Evolutionary conservation across 805 yeast genomes (phyloP).

Genomic region (Kodamaea lidongshanica): DNA sequence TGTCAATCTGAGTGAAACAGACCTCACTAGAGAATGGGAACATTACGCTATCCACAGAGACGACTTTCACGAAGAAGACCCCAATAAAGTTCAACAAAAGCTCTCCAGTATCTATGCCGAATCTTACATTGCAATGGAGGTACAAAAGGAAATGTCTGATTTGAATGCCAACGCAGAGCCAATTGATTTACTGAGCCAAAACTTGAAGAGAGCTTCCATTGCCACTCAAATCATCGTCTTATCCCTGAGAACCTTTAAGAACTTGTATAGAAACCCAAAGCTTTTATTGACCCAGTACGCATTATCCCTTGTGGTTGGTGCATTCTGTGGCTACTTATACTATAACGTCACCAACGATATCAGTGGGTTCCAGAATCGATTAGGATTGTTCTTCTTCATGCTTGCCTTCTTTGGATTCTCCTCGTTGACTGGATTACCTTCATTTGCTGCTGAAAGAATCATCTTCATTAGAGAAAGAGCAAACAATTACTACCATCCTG

Average conservation of each 20-base stretch:
- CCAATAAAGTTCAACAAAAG: constrained; percentile 16
- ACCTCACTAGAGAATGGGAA: constrained; percentile 77
- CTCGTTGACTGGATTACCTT: constrained; percentile 83
- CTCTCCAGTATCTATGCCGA: constrained; percentile 31
- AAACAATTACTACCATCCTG: constrained; percentile 85
- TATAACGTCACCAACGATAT: constrained; percentile 81
- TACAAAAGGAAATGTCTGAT: constrained; percentile 32
- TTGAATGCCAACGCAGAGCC: constrained; percentile 19
- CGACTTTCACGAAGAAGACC: constrained; percentile 34
- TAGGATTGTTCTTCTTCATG: constrained; percentile 88
- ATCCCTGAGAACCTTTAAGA: constrained; percentile 83
- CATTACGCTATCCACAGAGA: constrained; percentile 79
- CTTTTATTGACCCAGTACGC: constrained; percentile 80
- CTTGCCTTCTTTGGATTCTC: constrained; percentile 92
- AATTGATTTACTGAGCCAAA: constrained; percentile 26
- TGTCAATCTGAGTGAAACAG: constrained; percentile 32
- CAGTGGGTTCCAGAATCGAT: constrained; percentile 92
- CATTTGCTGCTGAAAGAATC: constrained; percentile 82
- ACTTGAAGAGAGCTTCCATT: constrained; percentile 49
- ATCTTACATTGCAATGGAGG: constrained; percentile 36
- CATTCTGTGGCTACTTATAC: constrained; percentile 81
- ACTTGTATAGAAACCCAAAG: constrained; percentile 87
- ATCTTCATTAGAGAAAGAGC: constrained; percentile 91
- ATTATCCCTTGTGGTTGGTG: constrained; percentile 68
- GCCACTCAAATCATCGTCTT: constrained; percentile 64